A percentile compares a stretch with the other conserved stretches of the same genome.
These are phyloP conservation scores for Arachis hypogaea DNA, from an alignment of 306 rosid genomes.

Conservation along the genomic window DNA sequence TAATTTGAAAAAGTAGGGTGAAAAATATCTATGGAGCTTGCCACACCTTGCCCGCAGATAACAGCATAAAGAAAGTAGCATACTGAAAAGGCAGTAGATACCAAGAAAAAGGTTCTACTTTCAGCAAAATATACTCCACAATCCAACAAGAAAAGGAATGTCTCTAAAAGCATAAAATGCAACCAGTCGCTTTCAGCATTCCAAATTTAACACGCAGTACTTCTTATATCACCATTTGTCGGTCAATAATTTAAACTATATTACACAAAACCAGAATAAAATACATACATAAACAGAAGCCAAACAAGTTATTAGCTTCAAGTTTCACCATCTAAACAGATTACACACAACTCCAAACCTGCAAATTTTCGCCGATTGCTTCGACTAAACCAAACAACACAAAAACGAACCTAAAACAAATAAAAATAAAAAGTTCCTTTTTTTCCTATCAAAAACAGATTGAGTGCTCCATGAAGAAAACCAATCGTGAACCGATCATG, in stretches of 20 bases:
- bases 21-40: slow-evolving; percentile 23
- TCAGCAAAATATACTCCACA: slow-evolving; percentile 45
- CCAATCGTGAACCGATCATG: slow-evolving; percentile 51
- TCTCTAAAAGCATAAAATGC: slow-evolving; percentile 36
- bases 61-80: slow-evolving; percentile 43
- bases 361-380: slow-evolving; percentile 32
- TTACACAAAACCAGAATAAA: neutral
- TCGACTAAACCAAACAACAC: slow-evolving; percentile 18
- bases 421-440: neutral
- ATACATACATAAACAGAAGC: neutral
- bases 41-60: slow-evolving; percentile 38
- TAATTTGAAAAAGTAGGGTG: neutral
- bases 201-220: slow-evolving; percentile 20
- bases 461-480: slow-evolving; percentile 14
- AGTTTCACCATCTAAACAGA: slow-evolving; percentile 39
- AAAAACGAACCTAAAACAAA: neutral
- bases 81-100: slow-evolving; percentile 45
- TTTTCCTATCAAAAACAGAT: neutral
- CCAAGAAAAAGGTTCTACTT: slow-evolving; percentile 41
- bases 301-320: slow-evolving; percentile 1
- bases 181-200: slow-evolving; percentile 40
- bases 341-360: slow-evolving; percentile 23
- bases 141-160: slow-evolving; percentile 43
- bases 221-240: slow-evolving; percentile 18
- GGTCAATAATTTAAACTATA: slow-evolving; percentile 29